These are phyloP conservation scores for Seminavis robusta DNA, from an alignment of 108 stramenopile species.

Conservation along the genomic window DNA sequence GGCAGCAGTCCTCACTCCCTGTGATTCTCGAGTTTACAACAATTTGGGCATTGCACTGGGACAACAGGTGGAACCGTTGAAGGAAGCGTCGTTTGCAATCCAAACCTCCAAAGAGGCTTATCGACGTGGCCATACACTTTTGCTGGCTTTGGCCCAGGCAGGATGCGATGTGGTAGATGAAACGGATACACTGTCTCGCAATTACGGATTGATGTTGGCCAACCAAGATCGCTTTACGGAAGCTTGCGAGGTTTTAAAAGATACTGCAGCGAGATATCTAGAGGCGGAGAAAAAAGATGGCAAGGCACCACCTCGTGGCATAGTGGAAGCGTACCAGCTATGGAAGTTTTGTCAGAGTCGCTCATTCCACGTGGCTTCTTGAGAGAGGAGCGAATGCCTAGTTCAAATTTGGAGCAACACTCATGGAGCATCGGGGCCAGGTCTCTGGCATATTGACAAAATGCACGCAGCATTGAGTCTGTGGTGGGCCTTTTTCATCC, in stretches of 20 bases:
- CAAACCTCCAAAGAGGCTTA: conserved; percentile 5
- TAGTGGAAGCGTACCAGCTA: too few species aligned
- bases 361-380: too few species aligned
- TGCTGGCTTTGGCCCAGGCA: conserved; percentile 12
- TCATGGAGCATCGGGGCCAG: too few species aligned
- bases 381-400: too few species aligned
- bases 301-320: too few species aligned
- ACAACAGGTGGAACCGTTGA: background rate
- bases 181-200: conserved; percentile 32
- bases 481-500: too few species aligned
- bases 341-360: too few species aligned
- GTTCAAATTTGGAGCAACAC: too few species aligned
- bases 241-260: conserved; percentile 35
- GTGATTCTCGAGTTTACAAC: conserved; percentile 59
- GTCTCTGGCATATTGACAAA: too few species aligned
- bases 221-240: conserved; percentile 49
- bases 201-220: conserved; percentile 55
- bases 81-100: conserved; percentile 22
- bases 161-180: conserved; percentile 47
- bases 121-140: too few species aligned
- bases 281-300: too few species aligned
- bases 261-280: background rate
- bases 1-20: conserved; percentile 37
- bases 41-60: conserved; percentile 43
- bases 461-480: too few species aligned